These are phyloP conservation scores for Rhododendron henanense DNA, from an alignment of 148 eudicot genomes.

Conservation along the genomic window DNA sequence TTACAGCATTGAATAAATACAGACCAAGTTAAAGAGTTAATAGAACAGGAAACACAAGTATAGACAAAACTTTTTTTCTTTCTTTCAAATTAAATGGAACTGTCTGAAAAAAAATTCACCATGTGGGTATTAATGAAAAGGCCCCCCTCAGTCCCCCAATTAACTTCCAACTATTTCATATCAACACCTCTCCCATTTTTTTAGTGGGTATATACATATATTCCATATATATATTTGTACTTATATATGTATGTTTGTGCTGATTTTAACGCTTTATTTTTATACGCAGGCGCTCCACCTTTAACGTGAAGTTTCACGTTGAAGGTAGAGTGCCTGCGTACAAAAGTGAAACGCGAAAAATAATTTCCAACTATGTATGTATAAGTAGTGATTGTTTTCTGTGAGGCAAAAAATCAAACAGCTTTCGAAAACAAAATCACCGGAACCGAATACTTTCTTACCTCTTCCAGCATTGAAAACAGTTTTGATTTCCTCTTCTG, in stretches of 20 bases:
- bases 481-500: constrained; percentile 77
- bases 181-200: neutral
- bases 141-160: constrained; percentile 36
- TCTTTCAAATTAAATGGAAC: constrained; percentile 30
- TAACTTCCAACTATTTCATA: constrained; percentile 29
- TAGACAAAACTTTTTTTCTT: neutral
- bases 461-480: constrained; percentile 91
- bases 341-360: rapidly evolving
- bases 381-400: neutral
- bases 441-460: constrained; percentile 11
- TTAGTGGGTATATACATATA: neutral
- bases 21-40: neutral
- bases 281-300: too few relatives aligned
- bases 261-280: too few relatives aligned
- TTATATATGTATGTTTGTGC: too few relatives aligned
- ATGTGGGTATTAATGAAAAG: constrained; percentile 62
- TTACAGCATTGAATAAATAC: neutral
- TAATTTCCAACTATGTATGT: too few relatives aligned
- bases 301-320: too few relatives aligned
- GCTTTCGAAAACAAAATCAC: neutral
- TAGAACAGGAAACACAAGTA: neutral
- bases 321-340: too few relatives aligned
- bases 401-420: neutral
- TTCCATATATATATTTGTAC: neutral
- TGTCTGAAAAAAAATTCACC: constrained; percentile 27